Evolutionary conservation across 345 rosid species (phyloP), one percentile per base, ranked within the genome.

Genomic region (Moricandia arvensis): DNA sequence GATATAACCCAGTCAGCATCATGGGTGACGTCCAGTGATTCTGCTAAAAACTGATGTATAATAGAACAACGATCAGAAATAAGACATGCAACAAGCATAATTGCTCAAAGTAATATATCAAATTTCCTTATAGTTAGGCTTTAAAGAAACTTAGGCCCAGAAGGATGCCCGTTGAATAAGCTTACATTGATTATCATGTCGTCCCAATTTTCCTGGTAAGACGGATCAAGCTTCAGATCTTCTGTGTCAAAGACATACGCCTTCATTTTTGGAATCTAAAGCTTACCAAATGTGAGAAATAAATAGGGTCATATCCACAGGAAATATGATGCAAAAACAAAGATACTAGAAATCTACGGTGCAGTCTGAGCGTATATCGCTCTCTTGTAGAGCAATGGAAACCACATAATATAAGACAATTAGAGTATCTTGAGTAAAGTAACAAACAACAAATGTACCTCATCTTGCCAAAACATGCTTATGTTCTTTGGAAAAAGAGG

Each of bases 191-290:
- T 87, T 71, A 94, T 91, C 98, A 94, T 94, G 82, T 90, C 98
- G 84, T 94, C 98, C 98, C 98, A 94, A 15, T 88, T 89, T 84
- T 94, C 98, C 77, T 90, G 96, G 83, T 88, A 91, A 55, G 85
- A 84, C 74, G 96, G 92, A 84, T 94, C 96, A 80, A 83, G 87
- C 93, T 89, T 89, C 66, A 94, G 86, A 83, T 94, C 98, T 80
- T 94, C 98, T 7, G 97, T 88, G 83, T 94, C 98, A 62, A 86
- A 84, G 84, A 91, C 81, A 91, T 94, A 94, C 2, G 97, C 96
- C 98, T 94, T 91, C 97, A 94, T 90, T 83, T 94, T 94, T 81
- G 95, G 97, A 86, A 94, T 90, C 98, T 94, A 94, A 91, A 88
- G 89, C 97, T 91, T 94, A 83, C 86, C 91, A 85, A 82, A 82